phyloP scores from a whole-genome alignment of 305 asterid species.

The Solanum chacoense region DNA sequence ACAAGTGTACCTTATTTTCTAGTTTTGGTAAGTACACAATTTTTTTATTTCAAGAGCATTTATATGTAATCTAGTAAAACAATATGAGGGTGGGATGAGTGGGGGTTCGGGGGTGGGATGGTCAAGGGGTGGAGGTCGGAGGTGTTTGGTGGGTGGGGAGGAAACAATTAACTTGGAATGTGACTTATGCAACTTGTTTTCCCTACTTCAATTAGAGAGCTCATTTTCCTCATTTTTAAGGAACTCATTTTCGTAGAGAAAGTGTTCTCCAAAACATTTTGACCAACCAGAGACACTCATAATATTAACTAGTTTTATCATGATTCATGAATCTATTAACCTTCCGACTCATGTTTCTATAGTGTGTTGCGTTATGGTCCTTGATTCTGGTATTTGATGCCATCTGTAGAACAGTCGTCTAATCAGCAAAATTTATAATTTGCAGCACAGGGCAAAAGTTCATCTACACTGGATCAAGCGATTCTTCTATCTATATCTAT shows the following conservation, averaged over 20 bases:
- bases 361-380: background rate
- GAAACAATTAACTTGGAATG: background rate
- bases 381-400: background rate
- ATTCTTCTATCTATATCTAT: constrained; percentile 55
- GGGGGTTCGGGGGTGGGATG: background rate
- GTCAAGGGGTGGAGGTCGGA: background rate
- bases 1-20: background rate
- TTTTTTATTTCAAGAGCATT: background rate
- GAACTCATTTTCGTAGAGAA: background rate
- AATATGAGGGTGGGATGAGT: background rate
- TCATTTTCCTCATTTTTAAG: background rate
- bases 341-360: background rate
- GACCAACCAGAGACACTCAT: background rate
- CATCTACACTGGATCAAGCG: constrained; percentile 85
- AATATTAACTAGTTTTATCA: background rate
- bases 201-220: background rate
- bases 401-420: background rate
- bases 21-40: background rate
- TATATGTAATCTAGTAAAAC: background rate
- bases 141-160: background rate
- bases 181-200: background rate
- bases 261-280: background rate
- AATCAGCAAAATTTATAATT: constrained; percentile 4
- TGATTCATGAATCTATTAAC: background rate
- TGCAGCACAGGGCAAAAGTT: constrained; percentile 94